Conservation (phyloP, 345 rosid genomes). For the Gossypium turneri region DNA sequence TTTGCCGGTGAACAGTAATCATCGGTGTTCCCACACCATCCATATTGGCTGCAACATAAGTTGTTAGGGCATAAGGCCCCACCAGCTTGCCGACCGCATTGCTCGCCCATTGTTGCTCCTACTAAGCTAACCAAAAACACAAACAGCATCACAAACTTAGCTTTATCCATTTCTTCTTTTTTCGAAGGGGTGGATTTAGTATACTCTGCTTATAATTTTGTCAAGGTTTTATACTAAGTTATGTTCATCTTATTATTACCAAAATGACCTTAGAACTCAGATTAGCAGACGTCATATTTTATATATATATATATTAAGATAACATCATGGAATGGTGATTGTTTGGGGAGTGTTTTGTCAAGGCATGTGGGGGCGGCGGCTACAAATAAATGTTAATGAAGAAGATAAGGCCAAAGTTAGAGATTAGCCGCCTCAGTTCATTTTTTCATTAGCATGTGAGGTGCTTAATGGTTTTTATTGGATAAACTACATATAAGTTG, state of each 20-base stretch:
- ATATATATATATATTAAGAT: no score
- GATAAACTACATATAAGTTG: no score
- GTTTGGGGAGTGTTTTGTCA: not conserved
- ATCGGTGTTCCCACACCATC: conserved; percentile 12
- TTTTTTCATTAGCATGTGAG: not conserved
- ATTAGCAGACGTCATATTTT: not conserved
- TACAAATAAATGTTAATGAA: not conserved
- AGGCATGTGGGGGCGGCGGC: not conserved
- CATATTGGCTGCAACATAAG: conserved; percentile 16
- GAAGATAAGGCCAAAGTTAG: not conserved
- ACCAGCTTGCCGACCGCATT: conserved; percentile 13
- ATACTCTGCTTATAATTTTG: not conserved
- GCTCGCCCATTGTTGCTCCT: not conserved
- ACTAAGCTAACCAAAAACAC: not conserved
- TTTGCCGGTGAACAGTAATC: conserved; percentile 24
- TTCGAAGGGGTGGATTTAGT: not conserved
- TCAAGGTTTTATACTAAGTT: not conserved
- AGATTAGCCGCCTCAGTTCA: not conserved
- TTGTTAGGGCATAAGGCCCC: conserved; percentile 1
- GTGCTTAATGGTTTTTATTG: no score
- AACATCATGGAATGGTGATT: not conserved
- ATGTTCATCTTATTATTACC: not conserved
- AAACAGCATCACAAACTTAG: not conserved
- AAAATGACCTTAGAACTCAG: not conserved
- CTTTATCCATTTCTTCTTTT: not conserved